Percentiles rank a stretch among this genome's conserved stretches.
These are phyloP conservation scores for Salix viminalis DNA, from an alignment of 345 rosid species.

Conservation along the genomic window DNA sequence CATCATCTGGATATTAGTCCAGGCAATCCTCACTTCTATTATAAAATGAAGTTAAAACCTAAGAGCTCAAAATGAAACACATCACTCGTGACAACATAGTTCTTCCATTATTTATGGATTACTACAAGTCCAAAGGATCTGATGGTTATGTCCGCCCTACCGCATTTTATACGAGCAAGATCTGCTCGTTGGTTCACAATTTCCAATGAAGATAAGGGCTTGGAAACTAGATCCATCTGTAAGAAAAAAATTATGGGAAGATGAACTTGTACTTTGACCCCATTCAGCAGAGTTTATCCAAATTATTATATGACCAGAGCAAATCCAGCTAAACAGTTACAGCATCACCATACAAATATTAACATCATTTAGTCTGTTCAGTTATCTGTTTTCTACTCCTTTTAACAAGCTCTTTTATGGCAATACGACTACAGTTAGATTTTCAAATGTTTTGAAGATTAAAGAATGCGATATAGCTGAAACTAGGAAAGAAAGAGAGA, in stretches of 20 bases:
- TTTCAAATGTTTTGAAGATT: not conserved
- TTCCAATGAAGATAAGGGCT: not conserved
- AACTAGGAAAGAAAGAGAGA: not conserved
- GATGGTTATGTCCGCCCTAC: not conserved
- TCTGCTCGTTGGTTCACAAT: not conserved
- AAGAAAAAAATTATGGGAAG: not conserved
- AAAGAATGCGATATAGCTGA: not conserved
- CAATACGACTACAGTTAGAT: not conserved
- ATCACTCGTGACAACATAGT: not conserved
- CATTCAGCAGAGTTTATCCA: not conserved
- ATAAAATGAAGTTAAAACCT: not conserved
- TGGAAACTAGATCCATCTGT: not conserved
- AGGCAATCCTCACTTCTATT: no score
- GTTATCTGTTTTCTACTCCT: not conserved
- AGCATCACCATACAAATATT: not conserved
- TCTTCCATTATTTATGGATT: not conserved
- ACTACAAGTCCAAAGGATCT: not conserved
- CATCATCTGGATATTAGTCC: no score
- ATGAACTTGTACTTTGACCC: not conserved
- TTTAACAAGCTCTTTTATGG: not conserved
- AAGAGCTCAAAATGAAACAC: not conserved
- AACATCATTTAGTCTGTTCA: not conserved
- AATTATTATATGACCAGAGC: not conserved
- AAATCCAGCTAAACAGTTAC: not conserved
- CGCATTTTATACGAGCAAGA: not conserved